These are phyloP conservation scores for Fusarium verrucosum DNA, from an alignment of 2,329 filamentous ascomycete species.

Conservation along the genomic window DNA sequence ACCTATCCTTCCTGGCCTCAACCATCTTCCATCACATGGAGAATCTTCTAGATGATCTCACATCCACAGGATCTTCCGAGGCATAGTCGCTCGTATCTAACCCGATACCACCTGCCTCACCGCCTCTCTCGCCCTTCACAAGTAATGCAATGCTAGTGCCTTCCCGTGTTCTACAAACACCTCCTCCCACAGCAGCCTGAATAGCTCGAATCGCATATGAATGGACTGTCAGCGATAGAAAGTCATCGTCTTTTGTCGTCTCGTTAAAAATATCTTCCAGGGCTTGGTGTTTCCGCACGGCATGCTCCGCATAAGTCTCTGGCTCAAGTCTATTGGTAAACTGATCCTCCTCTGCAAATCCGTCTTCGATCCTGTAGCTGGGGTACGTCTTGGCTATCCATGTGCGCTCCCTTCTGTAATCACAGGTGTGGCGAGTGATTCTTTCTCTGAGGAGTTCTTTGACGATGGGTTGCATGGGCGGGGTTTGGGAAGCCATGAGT, in stretches of 20 bases:
- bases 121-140: conserved; percentile 55
- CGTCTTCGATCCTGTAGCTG: conserved; percentile 60
- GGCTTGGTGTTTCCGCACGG: conserved; percentile 52
- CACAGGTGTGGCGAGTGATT: conserved; percentile 69
- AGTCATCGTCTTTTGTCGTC: conserved; percentile 49
- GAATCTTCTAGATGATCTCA: conserved; percentile 17
- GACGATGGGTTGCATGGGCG: conserved; percentile 60
- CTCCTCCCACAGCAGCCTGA: conserved; percentile 54
- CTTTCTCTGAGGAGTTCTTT: conserved; percentile 69
- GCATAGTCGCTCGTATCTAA: conserved; percentile 3
- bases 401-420: conserved; percentile 60
- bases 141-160: conserved; percentile 65
- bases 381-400: conserved; percentile 62
- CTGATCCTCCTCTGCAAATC: conserved; percentile 64
- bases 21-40: conserved; percentile 6
- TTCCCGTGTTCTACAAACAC: conserved; percentile 58
- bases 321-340: conserved; percentile 59
- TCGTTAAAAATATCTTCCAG: conserved; percentile 59
- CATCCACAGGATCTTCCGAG: background rate
- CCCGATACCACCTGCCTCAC: background rate
- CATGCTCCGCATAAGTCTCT: conserved; percentile 61
- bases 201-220: conserved; percentile 58
- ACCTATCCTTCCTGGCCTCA: background rate
- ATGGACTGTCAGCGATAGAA: conserved; percentile 62
- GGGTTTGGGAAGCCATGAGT: conserved; percentile 50